Evolutionary conservation across 2,329 filamentous ascomycete genomes (phyloP).

Genomic region (Penicillium sp.): DNA sequence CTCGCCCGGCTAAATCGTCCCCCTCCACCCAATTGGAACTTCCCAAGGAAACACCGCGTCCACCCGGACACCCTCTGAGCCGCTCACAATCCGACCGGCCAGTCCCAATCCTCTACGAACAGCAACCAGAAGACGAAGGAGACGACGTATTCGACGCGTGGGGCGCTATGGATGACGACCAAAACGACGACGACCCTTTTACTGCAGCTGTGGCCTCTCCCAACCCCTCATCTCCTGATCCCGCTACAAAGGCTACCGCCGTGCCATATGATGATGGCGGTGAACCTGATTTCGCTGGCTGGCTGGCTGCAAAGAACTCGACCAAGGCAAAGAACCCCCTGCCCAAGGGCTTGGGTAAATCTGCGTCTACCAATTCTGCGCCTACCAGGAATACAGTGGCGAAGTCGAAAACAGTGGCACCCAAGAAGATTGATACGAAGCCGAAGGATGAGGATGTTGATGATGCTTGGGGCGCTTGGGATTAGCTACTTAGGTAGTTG

Average conservation of each 20-base stretch:
- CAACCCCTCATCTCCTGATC: conserved; percentile 22
- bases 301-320: conserved; percentile 80
- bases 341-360: conserved; percentile 77
- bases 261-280: conserved; percentile 72
- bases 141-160: conserved; percentile 69
- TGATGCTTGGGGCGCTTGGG: conserved; percentile 49
- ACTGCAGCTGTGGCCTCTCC: conserved; percentile 32
- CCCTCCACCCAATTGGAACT: conserved; percentile 23
- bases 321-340: conserved; percentile 68
- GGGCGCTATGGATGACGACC: conserved; percentile 60
- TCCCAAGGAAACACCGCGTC: conserved; percentile 23
- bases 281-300: conserved; percentile 93
- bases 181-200: conserved; percentile 43
- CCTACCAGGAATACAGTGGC: conserved; percentile 37
- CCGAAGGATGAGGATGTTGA: conserved; percentile 47
- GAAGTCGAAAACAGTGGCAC: conserved; percentile 48
- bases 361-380: conserved; percentile 35
- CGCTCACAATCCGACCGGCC: conserved; percentile 42
- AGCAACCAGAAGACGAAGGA: conserved; percentile 47
- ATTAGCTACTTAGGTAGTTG: conserved; percentile 25
- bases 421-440: conserved; percentile 66
- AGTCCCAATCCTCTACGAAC: conserved; percentile 45
- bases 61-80: conserved; percentile 28
- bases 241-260: conserved; percentile 32
- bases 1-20: conserved; percentile 38